Conservation (phyloP, 1,284 basidiomycete genomes). For the Ceratobasidium sp. region DNA sequence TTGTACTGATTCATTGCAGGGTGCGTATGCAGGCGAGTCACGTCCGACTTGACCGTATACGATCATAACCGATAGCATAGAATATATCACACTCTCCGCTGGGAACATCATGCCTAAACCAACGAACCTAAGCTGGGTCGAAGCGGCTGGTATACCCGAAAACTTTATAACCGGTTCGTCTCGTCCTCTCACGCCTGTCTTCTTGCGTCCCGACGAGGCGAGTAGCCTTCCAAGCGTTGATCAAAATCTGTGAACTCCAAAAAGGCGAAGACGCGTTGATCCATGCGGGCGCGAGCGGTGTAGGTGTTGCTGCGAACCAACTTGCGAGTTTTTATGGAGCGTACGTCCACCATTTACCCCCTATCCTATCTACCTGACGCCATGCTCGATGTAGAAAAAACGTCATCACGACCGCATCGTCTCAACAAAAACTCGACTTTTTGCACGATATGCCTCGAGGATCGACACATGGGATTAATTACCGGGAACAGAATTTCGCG, state of each 20-base stretch:
- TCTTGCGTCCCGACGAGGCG: neutral
- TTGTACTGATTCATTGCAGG: constrained; percentile 53
- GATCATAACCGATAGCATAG: neutral
- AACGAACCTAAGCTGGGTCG: constrained; percentile 77
- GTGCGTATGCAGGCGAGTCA: constrained; percentile 68
- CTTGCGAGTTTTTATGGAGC: constrained; percentile 81
- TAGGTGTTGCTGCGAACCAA: constrained; percentile 92
- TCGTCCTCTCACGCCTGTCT: constrained; percentile 10
- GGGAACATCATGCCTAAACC: constrained; percentile 84
- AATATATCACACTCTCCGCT: too few relatives aligned
- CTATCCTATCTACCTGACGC: neutral
- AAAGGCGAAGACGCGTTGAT: constrained; percentile 83
- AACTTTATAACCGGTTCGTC: constrained; percentile 83
- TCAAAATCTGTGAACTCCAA: constrained; percentile 76
- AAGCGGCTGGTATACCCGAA: constrained; percentile 90
- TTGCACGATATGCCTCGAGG: constrained; percentile 71
- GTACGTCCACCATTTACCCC: constrained; percentile 62
- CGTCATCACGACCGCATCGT: constrained; percentile 88
- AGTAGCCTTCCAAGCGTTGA: constrained; percentile 85
- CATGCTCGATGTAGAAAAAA: constrained; percentile 63
- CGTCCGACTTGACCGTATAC: constrained; percentile 54
- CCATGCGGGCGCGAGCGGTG: constrained; percentile 91
- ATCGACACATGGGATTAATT: constrained; percentile 82
- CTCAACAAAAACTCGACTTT: constrained; percentile 85
- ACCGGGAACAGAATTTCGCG: constrained; percentile 85